phyloP scores from a whole-genome alignment of 176 grass and related monocot genomes.

The Stipa capillata region DNA sequence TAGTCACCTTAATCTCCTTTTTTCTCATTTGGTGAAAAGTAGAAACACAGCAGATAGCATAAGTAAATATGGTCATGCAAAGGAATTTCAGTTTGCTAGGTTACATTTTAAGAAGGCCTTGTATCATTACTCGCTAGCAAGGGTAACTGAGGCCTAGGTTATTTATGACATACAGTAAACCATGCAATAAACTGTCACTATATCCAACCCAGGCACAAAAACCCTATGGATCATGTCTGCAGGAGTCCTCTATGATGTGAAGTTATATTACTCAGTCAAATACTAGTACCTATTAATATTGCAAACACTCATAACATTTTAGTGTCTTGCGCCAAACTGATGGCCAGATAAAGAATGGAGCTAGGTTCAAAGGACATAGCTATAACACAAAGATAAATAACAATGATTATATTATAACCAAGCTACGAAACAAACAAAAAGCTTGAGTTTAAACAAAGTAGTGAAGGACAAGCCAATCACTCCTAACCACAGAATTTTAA shows the following conservation, averaged over 20 bases:
- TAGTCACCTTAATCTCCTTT: not conserved
- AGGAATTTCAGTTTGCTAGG: slow-evolving; percentile 5
- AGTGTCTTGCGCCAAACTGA: not conserved
- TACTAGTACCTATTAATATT: not conserved
- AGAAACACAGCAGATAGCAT: not conserved
- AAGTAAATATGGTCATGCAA: not conserved
- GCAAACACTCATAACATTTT: not conserved
- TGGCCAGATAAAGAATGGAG: slow-evolving; percentile 12
- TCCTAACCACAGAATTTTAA: not conserved
- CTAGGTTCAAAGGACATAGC: slow-evolving; percentile 5
- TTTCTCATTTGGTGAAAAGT: not conserved
- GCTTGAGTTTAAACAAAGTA: not conserved
- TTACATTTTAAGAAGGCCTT: not conserved
- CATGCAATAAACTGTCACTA: not conserved
- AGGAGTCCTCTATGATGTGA: not conserved
- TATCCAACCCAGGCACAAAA: not conserved
- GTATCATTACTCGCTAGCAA: not conserved
- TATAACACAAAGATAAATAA: slow-evolving; percentile 12
- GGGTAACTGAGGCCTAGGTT: not conserved
- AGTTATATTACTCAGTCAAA: slow-evolving; percentile 1
- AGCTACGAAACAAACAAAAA: slow-evolving; percentile 11
- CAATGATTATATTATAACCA: not conserved
- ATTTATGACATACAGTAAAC: slow-evolving; percentile 4
- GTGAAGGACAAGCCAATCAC: not conserved
- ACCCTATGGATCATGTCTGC: not conserved